Percentiles rank a stretch among this genome's conserved stretches.
These are phyloP conservation scores for Nothophytophthora sp. DNA, from an alignment of 352 stramenopile species.

Conservation along the genomic window DNA sequence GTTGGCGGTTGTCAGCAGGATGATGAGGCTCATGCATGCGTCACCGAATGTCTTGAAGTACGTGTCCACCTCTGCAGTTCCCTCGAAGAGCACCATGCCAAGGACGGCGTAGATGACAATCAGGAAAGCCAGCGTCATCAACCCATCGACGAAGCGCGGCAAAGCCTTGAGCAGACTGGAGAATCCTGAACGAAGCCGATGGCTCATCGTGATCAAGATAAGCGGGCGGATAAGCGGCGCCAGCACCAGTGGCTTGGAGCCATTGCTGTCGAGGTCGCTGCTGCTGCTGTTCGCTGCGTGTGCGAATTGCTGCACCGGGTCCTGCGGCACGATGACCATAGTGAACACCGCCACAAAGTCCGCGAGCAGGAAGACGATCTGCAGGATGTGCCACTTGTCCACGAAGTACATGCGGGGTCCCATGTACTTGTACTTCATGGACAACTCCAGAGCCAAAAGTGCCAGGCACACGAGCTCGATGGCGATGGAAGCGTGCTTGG, in stretches of 20 bases:
- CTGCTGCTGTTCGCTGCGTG: background rate
- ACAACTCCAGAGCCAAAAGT: constrained; percentile 43
- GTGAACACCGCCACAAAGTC: constrained; percentile 45
- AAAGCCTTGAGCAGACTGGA: constrained; percentile 44
- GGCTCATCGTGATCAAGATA: constrained; percentile 54
- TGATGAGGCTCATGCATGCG: constrained; percentile 56
- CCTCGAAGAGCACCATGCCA: constrained; percentile 70
- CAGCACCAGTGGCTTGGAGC: constrained; percentile 33
- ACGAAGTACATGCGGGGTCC: constrained; percentile 48
- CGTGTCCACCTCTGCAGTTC: constrained; percentile 39
- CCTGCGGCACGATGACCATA: constrained; percentile 26
- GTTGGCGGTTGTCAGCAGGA: constrained; percentile 80
- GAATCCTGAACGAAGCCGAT: constrained; percentile 45
- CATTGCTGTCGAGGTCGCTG: background rate
- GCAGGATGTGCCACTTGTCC: constrained; percentile 57
- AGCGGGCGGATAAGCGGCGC: constrained; percentile 46
- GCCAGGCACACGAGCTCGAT: constrained; percentile 50
- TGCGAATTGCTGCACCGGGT: background rate
- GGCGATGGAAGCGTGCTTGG: constrained; percentile 23
- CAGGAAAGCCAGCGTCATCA: constrained; percentile 47
- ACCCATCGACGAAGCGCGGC: constrained; percentile 43
- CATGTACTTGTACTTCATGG: constrained; percentile 54
- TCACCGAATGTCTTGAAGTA: constrained; percentile 61
- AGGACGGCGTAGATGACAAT: constrained; percentile 60
- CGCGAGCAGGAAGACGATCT: constrained; percentile 44